phyloP scores from a whole-genome alignment of 2,329 filamentous ascomycete genomes.

The Hypoxylon sp. region DNA sequence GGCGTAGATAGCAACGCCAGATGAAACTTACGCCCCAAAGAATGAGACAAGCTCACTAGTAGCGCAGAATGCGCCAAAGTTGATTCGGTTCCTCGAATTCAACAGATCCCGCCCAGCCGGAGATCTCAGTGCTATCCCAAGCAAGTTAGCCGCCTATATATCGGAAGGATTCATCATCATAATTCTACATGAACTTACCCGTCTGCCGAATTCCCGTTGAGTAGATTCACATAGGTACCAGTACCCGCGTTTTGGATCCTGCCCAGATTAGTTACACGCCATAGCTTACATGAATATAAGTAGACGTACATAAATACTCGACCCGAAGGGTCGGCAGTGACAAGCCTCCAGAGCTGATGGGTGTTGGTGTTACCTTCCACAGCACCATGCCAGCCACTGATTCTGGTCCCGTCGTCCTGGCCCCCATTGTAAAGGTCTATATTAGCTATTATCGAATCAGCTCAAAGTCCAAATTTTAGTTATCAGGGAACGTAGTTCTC shows the following conservation, averaged over 20 bases:
- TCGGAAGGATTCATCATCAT: background rate
- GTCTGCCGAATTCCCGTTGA: conserved; percentile 18
- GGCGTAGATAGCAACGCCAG: background rate
- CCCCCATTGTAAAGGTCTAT: conserved; percentile 25
- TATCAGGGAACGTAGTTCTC: background rate
- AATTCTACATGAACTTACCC: conserved; percentile 5
- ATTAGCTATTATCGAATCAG: conserved; percentile 16
- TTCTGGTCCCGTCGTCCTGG: conserved; percentile 18
- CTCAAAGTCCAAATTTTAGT: background rate
- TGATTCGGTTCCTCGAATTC: conserved; percentile 17
- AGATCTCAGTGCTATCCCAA: conserved; percentile 19
- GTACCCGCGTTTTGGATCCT: conserved; percentile 35
- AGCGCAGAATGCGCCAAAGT: conserved; percentile 26
- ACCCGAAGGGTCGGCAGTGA: conserved; percentile 22
- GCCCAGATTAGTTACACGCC: background rate
- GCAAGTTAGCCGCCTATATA: background rate
- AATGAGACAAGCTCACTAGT: background rate
- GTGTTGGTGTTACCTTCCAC: conserved; percentile 7
- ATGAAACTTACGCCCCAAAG: background rate
- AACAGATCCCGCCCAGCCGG: conserved; percentile 14
- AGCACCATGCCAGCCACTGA: conserved; percentile 19
- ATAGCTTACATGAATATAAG: background rate
- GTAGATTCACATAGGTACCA: conserved; percentile 28
- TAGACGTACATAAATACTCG: conserved; percentile 19
- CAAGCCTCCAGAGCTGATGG: conserved; percentile 28